Evolutionary conservation across 306 rosid genomes (phyloP), one percentile per base, ranked within the genome.

Genomic region (Arachis hypogaea): DNA sequence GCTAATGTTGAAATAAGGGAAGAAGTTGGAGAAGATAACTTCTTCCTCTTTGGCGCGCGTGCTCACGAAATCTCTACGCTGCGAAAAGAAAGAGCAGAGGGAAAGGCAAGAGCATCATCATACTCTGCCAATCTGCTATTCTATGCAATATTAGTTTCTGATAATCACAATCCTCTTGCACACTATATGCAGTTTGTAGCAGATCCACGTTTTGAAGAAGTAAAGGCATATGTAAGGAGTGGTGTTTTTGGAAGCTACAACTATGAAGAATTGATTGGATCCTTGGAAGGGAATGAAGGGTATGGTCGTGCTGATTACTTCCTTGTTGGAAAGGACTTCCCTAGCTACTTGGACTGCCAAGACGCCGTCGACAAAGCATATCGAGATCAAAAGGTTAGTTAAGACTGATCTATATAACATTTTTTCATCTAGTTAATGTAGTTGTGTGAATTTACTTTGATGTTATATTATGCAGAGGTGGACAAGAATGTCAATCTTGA

Each of bases 281-380:
- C 97, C 49, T 82, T 94, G 83, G 97, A 94, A 85, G 98, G 95
- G 69, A 88, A 89, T 77, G 96, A 91, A 85, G 97, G 98, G 12
- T 94, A 78, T 74, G 98, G 98, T 46, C 88, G 84, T 44, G 97
- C 88, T 59, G 98, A 94, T 81, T 94, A 94, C 77, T 94, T 94
- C 83, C 98, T 94, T 49, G 97, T 94, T 66, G 98, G 95, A 55
- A 83, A 91, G 73, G 97, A 94, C 92, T 94, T 94, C 83, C 97
- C 96, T 52, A 85, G 86, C 84, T 94, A 94, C 78, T 63, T 94
- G 44, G 96, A 89, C 77, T 91, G 96, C 78, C 98, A 94, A 79
- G 93, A 88, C 44, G 73, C 85, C 82, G 96, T 91, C 66, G 98
- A 94, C 54, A 78, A 89, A 78, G 95, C 96, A 36, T 94, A 89